These are phyloP conservation scores for Suillus sp. DNA, from an alignment of 768 basidiomycete genomes.

Conservation along the genomic window DNA sequence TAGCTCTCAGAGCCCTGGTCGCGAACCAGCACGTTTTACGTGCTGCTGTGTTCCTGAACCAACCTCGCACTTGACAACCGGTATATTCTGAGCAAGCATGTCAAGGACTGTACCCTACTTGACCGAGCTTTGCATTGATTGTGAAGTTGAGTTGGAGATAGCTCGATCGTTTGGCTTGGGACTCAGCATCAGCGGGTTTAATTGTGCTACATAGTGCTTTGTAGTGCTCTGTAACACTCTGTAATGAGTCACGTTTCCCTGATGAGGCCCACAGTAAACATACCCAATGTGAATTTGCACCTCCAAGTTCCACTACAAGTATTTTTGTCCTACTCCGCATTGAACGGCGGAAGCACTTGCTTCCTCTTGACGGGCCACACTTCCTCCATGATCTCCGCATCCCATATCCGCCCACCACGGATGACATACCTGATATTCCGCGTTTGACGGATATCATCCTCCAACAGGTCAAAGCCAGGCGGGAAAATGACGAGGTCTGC, in stretches of 20 bases:
- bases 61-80: no score
- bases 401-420: conserved; percentile 72
- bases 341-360: conserved; percentile 59
- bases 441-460: conserved; percentile 52
- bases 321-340: conserved; percentile 39
- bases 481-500: conserved; percentile 74
- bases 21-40: neutral
- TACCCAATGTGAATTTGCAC: neutral
- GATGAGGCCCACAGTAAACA: neutral
- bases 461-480: conserved; percentile 56
- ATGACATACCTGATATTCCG: conserved; percentile 57
- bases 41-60: neutral
- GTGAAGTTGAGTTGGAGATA: no score
- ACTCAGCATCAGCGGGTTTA: neutral
- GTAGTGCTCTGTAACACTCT: no score
- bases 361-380: conserved; percentile 67
- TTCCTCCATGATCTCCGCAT: conserved; percentile 66
- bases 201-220: no score
- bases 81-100: no score
- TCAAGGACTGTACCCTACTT: neutral
- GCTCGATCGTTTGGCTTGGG: neutral
- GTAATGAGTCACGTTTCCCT: no score
- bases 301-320: neutral
- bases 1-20: no score
- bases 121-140: neutral